Conservation (phyloP, 2,329 filamentous ascomycete genomes). For the Fusarium sp. region DNA sequence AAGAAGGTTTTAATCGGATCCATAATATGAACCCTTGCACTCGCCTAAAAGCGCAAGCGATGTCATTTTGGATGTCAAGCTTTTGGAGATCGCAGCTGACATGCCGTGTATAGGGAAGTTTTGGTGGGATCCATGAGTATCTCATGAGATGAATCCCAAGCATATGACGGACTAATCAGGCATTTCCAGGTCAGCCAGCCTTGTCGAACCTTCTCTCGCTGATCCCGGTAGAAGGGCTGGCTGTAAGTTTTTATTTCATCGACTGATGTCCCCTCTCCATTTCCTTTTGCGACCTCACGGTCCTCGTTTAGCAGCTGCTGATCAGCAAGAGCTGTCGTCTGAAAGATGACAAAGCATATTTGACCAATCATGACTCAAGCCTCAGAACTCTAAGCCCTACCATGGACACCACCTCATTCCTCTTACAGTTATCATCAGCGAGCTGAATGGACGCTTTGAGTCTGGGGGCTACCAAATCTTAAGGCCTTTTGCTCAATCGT, state of each 20-base stretch:
- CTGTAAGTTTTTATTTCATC: slow-evolving; percentile 12
- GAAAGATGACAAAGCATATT: neutral
- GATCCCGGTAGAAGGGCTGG: slow-evolving; percentile 21
- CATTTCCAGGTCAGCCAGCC: slow-evolving; percentile 34
- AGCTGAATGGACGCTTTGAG: slow-evolving; percentile 21
- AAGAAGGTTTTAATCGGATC: slow-evolving; percentile 26
- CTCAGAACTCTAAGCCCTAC: slow-evolving; percentile 10
- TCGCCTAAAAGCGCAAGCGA: slow-evolving; percentile 19
- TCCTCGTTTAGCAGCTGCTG: slow-evolving; percentile 18
- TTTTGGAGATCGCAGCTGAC: slow-evolving; percentile 29
- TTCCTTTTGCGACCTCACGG: slow-evolving; percentile 17
- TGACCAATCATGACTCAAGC: slow-evolving; percentile 25
- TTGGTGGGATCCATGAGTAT: slow-evolving; percentile 10
- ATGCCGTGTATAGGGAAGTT: slow-evolving; percentile 17
- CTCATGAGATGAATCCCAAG: slow-evolving; percentile 8
- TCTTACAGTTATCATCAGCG: slow-evolving; percentile 6
- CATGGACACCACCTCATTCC: slow-evolving; percentile 34
- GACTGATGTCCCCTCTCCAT: slow-evolving; percentile 18
- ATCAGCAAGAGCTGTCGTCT: slow-evolving; percentile 24
- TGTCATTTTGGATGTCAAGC: slow-evolving; percentile 10
- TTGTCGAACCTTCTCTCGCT: slow-evolving; percentile 24
- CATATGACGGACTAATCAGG: slow-evolving; percentile 29
- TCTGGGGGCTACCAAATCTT: neutral
- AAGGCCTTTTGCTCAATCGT: neutral
- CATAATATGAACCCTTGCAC: slow-evolving; percentile 22